Base-by-base conservation (phyloP, 495 filamentous ascomycete genomes). In the Penicillium soppii region DNA sequence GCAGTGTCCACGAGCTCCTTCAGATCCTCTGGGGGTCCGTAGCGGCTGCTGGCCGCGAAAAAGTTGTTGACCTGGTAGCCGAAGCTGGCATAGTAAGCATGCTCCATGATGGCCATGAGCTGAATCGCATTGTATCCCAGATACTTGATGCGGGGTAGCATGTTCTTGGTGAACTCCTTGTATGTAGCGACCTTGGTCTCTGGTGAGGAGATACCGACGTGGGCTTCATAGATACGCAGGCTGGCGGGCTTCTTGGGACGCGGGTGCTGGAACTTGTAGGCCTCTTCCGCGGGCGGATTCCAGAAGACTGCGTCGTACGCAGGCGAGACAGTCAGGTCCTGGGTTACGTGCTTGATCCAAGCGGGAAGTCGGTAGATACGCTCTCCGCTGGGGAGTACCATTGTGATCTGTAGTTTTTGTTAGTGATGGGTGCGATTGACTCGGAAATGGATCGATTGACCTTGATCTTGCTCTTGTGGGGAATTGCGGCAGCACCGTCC, bases 31-130 rank as follows among this genome's bases (percentile, higher is more conserved):
- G 95, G 94, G 10, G 84, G 81, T 42, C 94, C 94, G 62, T 96
- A 98, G 53, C 94, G 85, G 68, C 92, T 97, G 67, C 92, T 97
- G 1, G 91, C 92, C 32, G 94, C 95, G 63, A 97, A 98, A 79
- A 98, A 97, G 72, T 87, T 96, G 70, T 96, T 97, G 59, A 98
- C 83, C 65, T 98, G 94, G 70, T 98, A 98, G 27, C 94, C 94
- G 61, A 98, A 98, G 59, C 92, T 97, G 55, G 94, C 94, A 69
- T 98, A 98, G 75, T 98, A 98, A 22, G 94, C 92, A 72, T 98
- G 94, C 67, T 98, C 94, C 90, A 97, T 97, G 59, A 98, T 80
- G 33, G 94, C 94, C 94, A 98, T 98, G 56, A 98, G 77, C 69
- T 98, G 94, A 58, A 98, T 97, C 33, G 92, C 87, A 73, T 98